A percentile compares a stretch with the other conserved stretches of the same genome.
These are phyloP conservation scores for Brassica cretica DNA, from an alignment of 345 rosid species.

Conservation along the genomic window DNA sequence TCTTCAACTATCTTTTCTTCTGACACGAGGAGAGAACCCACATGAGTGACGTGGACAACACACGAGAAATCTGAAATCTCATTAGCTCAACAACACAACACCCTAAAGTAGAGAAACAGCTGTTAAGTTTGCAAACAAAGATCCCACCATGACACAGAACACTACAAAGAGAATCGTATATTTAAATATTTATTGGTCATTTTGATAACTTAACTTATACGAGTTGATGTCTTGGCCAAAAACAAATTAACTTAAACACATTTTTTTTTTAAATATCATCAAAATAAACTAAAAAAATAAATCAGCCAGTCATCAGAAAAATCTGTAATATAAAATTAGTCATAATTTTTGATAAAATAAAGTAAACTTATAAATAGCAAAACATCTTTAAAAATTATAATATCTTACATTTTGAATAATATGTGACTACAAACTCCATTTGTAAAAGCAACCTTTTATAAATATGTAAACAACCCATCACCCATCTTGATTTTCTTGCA, in stretches of 20 bases:
- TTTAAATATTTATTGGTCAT: background rate
- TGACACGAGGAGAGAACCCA: constrained; percentile 13
- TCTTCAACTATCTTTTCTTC: background rate
- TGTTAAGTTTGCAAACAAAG: constrained; percentile 20
- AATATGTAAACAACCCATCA: background rate
- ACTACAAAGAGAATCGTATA: constrained; percentile 5
- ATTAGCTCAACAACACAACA: constrained; percentile 21
- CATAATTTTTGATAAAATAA: background rate
- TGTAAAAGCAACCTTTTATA: background rate
- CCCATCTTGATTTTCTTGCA: background rate
- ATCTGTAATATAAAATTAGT: background rate
- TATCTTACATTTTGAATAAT: background rate
- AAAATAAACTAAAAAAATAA: background rate
- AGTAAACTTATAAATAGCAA: background rate
- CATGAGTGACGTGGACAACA: constrained; percentile 26
- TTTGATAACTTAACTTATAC: background rate
- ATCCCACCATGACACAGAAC: constrained; percentile 14
- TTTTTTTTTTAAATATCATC: background rate
- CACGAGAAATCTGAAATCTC: constrained; percentile 32
- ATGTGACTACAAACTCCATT: background rate
- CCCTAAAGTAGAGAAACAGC: constrained; percentile 22
- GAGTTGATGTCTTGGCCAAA: background rate
- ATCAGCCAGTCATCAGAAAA: background rate
- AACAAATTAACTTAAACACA: background rate
- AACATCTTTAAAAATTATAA: background rate